phyloP scores from a whole-genome alignment of 257 asterid species.

The Pogostemon cablin region DNA sequence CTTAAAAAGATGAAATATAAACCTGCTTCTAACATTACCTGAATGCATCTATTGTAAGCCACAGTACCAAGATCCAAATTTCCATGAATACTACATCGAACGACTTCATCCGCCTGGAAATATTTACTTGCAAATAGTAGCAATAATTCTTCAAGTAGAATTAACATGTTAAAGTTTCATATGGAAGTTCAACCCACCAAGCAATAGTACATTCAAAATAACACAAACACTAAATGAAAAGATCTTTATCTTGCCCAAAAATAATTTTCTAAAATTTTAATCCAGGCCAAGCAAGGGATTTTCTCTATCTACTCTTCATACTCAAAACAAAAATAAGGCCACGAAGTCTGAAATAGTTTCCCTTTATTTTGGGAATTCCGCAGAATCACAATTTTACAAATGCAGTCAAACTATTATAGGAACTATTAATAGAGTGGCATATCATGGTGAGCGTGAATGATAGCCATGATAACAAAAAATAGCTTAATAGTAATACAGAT shows the following conservation, averaged over 20 bases:
- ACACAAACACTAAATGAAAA: conserved; percentile 6
- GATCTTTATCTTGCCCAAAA: background rate
- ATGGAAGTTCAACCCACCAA: background rate
- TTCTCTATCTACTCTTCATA: background rate
- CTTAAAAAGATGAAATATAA: conserved; percentile 15
- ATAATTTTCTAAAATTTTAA: background rate
- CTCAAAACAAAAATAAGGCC: background rate
- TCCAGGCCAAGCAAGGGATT: background rate
- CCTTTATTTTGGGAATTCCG: background rate
- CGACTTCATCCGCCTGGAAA: conserved; percentile 58
- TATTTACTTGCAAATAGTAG: conserved; percentile 60
- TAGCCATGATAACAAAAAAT: conserved; percentile 1
- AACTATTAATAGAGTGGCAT: background rate
- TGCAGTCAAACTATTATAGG: too few relatives aligned
- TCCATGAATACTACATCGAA: conserved; percentile 54
- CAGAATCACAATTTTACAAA: background rate
- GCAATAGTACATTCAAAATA: conserved; percentile 8
- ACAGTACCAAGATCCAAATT: conserved; percentile 85
- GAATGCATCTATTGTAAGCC: conserved; percentile 89
- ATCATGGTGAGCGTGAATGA: background rate
- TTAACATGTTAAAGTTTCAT: background rate
- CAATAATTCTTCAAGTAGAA: conserved; percentile 31
- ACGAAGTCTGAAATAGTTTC: background rate
- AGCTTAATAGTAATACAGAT: background rate
- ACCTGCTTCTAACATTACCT: conserved; percentile 93